Evolutionary conservation across 78 protist species (phyloP).

Genomic region (Pigoraptor vietnamica): DNA sequence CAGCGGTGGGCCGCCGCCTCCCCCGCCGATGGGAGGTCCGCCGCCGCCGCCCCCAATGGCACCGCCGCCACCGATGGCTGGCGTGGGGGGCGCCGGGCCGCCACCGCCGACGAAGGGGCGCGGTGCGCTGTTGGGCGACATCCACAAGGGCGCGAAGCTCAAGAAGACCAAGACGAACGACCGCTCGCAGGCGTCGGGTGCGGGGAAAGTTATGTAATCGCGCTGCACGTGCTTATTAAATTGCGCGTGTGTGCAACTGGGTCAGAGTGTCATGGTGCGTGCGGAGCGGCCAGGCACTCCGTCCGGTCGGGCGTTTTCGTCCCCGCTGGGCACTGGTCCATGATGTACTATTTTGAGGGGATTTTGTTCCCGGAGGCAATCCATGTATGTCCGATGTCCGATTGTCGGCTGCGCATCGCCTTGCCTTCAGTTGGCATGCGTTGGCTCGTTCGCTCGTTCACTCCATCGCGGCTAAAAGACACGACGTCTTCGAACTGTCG

Average conservation of each 20-base stretch:
- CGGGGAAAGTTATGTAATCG: neutral
- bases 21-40: neutral
- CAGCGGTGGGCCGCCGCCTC: neutral
- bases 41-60: conserved; percentile 3
- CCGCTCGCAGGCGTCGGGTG: neutral
- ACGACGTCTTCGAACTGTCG: no score
- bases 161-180: conserved; percentile 13
- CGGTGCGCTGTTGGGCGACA: neutral
- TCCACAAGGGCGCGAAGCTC: conserved; percentile 6
- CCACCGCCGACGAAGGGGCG: neutral
- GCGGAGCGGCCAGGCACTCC: neutral
- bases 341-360: no score
- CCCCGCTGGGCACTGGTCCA: no score
- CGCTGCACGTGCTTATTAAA: neutral
- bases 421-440: no score
- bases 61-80: neutral
- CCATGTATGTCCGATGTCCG: no score
- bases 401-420: no score
- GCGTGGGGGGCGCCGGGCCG: neutral
- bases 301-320: no score
- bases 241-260: no score
- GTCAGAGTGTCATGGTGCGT: neutral
- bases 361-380: no score
- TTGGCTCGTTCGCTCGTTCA: no score
- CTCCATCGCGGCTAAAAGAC: no score